Evolutionary conservation across 2,329 filamentous ascomycete species (phyloP).

Genomic region (Fonsecaea nubica): DNA sequence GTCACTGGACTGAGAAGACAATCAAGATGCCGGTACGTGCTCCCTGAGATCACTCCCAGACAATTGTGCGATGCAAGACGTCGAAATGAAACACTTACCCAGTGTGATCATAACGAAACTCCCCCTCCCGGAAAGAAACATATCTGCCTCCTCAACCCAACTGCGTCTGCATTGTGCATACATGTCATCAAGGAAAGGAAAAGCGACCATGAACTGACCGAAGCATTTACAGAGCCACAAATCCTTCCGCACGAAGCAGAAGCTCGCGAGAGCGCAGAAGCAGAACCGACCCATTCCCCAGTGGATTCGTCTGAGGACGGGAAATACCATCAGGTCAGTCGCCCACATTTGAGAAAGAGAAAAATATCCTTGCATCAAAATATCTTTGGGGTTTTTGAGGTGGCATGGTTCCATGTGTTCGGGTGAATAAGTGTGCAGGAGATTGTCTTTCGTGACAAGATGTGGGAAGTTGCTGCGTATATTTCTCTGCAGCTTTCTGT

Average conservation of each 20-base stretch:
- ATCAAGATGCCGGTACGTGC: slow-evolving; percentile 63
- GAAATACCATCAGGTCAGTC: slow-evolving; percentile 98
- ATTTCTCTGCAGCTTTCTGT: background rate
- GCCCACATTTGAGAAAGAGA: slow-evolving; percentile 37
- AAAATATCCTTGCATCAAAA: too few relatives aligned
- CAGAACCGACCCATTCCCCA: slow-evolving; percentile 99
- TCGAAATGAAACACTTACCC: background rate
- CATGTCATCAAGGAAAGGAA: background rate
- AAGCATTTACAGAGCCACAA: slow-evolving; percentile 67
- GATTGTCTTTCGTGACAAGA: background rate
- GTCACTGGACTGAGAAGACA: slow-evolving; percentile 42
- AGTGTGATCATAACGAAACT: too few relatives aligned
- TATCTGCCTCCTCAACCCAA: background rate
- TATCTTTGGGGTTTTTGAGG: too few relatives aligned
- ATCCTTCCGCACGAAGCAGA: slow-evolving; percentile 99
- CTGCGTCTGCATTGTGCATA: background rate
- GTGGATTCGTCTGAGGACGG: slow-evolving; percentile 98
- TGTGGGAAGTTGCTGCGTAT: background rate
- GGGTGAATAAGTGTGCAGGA: background rate
- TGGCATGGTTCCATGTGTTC: too few relatives aligned
- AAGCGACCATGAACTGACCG: background rate
- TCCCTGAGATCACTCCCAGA: slow-evolving; percentile 16
- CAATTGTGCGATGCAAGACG: background rate
- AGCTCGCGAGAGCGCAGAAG: slow-evolving; percentile 99
- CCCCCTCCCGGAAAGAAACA: too few relatives aligned